Evolutionary conservation across 2,329 filamentous ascomycete genomes (phyloP).

Genomic region (Colletotrichum lindemuthianum): DNA sequence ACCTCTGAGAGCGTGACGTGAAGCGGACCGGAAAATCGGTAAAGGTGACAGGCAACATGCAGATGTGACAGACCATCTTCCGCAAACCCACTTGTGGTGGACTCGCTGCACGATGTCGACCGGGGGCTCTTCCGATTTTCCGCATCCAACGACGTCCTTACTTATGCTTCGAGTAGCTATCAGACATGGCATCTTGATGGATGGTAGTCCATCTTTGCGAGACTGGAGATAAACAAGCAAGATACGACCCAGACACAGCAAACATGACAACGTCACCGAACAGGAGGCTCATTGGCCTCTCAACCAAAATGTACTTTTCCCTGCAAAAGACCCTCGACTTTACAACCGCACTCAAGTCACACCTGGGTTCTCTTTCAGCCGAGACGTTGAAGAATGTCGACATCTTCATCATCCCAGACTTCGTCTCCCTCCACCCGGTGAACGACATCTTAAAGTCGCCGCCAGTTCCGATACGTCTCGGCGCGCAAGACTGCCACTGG

Average conservation of each 20-base stretch:
- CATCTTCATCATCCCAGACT: slow-evolving; percentile 83
- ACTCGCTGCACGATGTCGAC: too few relatives aligned
- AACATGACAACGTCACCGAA: slow-evolving; percentile 19
- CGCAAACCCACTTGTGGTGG: too few relatives aligned
- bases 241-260: background rate
- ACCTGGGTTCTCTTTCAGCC: slow-evolving; percentile 52
- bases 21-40: too few relatives aligned
- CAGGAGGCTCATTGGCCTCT: slow-evolving; percentile 76
- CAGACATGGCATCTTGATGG: too few relatives aligned
- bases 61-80: too few relatives aligned
- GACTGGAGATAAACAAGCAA: background rate
- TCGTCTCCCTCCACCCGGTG: slow-evolving; percentile 71
- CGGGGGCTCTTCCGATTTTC: too few relatives aligned
- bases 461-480: slow-evolving; percentile 63
- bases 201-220: background rate
- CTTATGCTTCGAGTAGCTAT: too few relatives aligned
- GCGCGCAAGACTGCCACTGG: slow-evolving; percentile 80
- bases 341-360: slow-evolving; percentile 58
- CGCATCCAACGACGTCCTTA: too few relatives aligned
- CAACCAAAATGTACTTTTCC: slow-evolving; percentile 84
- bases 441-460: slow-evolving; percentile 56
- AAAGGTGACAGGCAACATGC: too few relatives aligned
- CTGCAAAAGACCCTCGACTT: slow-evolving; percentile 69
- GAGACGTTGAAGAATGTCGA: slow-evolving; percentile 54
- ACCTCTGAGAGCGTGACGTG: too few relatives aligned